A percentile compares a stretch with the other conserved stretches of the same genome.
phyloP scores from a whole-genome alignment of 257 asterid species.

The Primulina eburnea region DNA sequence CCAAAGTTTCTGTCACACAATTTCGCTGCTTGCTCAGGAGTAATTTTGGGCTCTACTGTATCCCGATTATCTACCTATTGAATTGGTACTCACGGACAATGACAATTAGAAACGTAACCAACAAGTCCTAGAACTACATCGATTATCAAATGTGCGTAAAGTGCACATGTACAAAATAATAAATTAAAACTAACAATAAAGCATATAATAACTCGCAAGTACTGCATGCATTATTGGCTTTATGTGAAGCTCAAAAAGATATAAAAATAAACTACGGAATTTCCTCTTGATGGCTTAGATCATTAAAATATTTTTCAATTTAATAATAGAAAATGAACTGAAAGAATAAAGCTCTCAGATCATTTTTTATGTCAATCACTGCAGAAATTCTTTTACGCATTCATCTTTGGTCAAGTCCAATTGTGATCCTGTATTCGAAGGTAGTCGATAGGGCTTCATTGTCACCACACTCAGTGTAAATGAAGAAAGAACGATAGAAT shows the following conservation, averaged over 20 bases:
- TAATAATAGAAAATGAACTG: neutral
- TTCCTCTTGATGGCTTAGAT: neutral
- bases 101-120: neutral
- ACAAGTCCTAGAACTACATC: neutral
- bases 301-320: too few relatives aligned
- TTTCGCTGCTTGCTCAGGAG: slow-evolving; percentile 81
- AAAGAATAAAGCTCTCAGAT: neutral
- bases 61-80: slow-evolving; percentile 81
- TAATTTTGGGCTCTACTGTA: slow-evolving; percentile 69
- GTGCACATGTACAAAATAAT: slow-evolving; percentile 5
- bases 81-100: neutral
- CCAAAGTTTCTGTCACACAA: slow-evolving; percentile 87
- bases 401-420: neutral
- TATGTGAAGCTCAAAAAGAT: neutral
- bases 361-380: neutral
- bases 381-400: neutral
- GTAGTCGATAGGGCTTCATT: neutral
- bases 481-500: neutral
- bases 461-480: neutral
- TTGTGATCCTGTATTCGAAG: neutral
- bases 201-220: neutral
- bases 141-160: neutral
- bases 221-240: neutral
- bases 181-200: slow-evolving; percentile 19
- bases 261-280: too few relatives aligned